A percentile compares a stretch with the other conserved stretches of the same genome.
phyloP scores from a whole-genome alignment of 2,329 filamentous ascomycete genomes.

The Colletotrichum costaricense region DNA sequence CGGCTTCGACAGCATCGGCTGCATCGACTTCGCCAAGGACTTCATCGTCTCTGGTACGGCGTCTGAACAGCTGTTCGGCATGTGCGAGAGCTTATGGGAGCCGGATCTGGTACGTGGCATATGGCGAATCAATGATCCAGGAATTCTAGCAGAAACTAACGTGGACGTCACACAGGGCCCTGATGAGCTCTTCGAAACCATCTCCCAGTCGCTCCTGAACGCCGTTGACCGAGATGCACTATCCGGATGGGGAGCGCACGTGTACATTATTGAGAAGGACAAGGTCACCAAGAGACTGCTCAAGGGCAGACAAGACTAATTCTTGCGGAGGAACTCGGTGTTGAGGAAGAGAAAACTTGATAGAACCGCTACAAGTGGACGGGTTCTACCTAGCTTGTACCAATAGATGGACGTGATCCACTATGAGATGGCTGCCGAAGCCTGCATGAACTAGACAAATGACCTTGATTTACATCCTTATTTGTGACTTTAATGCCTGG shows the following conservation, averaged over 20 bases:
- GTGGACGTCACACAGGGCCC: constrained; percentile 69
- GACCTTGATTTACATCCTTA: constrained; percentile 22
- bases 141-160: constrained; percentile 34
- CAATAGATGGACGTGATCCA: constrained; percentile 46
- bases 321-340: not conserved
- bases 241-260: constrained; percentile 97
- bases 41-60: constrained; percentile 98
- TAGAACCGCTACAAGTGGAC: constrained; percentile 30
- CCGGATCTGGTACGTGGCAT: constrained; percentile 82
- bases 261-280: constrained; percentile 99
- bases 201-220: constrained; percentile 94
- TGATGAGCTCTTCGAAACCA: constrained; percentile 97
- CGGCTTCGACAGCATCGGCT: constrained; percentile 98
- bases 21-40: constrained; percentile 99
- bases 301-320: constrained; percentile 94
- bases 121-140: not conserved
- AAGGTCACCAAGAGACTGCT: constrained; percentile 99
- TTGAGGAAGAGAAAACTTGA: constrained; percentile 11
- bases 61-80: constrained; percentile 97
- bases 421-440: constrained; percentile 27
- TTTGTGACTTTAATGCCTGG: constrained; percentile 4
- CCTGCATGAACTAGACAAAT: constrained; percentile 34
- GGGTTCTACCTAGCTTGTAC: constrained; percentile 45
- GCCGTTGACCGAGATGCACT: constrained; percentile 96
- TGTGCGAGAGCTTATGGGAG: constrained; percentile 98